phyloP scores from a whole-genome alignment of 805 yeast genomes.

The Candida nemodendra region DNA sequence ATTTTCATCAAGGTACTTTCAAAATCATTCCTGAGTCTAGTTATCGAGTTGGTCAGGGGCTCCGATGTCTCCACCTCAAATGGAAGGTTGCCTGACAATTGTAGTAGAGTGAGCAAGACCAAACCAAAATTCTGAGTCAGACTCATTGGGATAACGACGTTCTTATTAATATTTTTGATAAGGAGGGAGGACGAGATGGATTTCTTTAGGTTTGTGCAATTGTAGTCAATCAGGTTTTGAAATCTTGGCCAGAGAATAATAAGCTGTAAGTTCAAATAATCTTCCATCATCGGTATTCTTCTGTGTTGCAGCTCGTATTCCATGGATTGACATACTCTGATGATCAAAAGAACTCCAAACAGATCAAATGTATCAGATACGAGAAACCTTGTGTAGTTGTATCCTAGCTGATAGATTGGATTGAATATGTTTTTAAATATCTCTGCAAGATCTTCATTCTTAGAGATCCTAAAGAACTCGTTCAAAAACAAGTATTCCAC shows the following conservation, averaged over 20 bases:
- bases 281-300: conserved; percentile 68
- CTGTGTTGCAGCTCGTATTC: conserved; percentile 67
- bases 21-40: conserved; percentile 71
- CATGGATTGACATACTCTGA: conserved; percentile 65
- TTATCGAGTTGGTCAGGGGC: conserved; percentile 69
- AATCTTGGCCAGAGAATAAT: conserved; percentile 84
- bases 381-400: conserved; percentile 43
- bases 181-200: conserved; percentile 41
- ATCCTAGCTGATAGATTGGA: conserved; percentile 51
- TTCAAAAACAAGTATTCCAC: conserved; percentile 73
- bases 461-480: conserved; percentile 61
- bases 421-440: conserved; percentile 50
- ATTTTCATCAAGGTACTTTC: conserved; percentile 76
- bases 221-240: conserved; percentile 70
- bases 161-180: conserved; percentile 26
- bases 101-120: conserved; percentile 66
- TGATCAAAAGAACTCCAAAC: conserved; percentile 74
- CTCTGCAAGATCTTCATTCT: conserved; percentile 44
- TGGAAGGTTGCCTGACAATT: conserved; percentile 40
- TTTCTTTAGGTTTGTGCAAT: conserved; percentile 69
- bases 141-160: conserved; percentile 49
- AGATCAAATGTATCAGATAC: conserved; percentile 56
- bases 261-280: conserved; percentile 62
- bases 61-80: conserved; percentile 46
- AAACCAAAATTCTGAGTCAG: conserved; percentile 80